Conservation (phyloP, 352 stramenopile genomes). For the Globisporangium abappressorium region DNA sequence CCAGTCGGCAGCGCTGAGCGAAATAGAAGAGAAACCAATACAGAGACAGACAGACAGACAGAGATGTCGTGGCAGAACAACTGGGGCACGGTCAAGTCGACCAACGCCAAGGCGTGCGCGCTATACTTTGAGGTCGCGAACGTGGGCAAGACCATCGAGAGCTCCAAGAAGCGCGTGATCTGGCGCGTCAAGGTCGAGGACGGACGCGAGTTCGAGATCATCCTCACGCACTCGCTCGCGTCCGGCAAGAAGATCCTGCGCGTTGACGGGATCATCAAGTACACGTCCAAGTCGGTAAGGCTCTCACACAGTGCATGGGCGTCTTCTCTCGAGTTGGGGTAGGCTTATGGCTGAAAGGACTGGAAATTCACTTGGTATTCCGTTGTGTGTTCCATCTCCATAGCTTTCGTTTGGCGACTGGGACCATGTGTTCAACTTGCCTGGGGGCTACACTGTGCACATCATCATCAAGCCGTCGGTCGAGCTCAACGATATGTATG, state of each 20-base stretch:
- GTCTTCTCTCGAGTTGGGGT: background rate
- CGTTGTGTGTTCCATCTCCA: background rate
- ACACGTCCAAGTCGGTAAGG: constrained; percentile 67
- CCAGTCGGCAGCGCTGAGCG: background rate
- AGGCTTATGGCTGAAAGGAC: background rate
- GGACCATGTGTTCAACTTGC: constrained; percentile 83
- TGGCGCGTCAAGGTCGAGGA: constrained; percentile 82
- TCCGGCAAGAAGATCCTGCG: constrained; percentile 81
- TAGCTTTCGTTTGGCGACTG: constrained; percentile 80
- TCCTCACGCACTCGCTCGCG: constrained; percentile 76
- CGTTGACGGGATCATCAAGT: constrained; percentile 78
- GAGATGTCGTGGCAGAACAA: constrained; percentile 66
- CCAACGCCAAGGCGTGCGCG: constrained; percentile 63
- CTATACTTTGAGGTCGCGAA: constrained; percentile 82
- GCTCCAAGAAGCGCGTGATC: constrained; percentile 82
- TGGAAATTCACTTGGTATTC: background rate
- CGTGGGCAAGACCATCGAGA: constrained; percentile 82
- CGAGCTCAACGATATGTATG: constrained; percentile 87
- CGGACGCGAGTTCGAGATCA: constrained; percentile 80
- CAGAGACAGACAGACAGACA: background rate
- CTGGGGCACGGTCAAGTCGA: constrained; percentile 68
- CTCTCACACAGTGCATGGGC: background rate
- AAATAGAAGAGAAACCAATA: background rate
- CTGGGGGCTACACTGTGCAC: constrained; percentile 75
- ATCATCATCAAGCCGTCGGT: constrained; percentile 85